These are phyloP conservation scores for Fraxinus angustifolia DNA, from an alignment of 305 asterid species.

Conservation along the genomic window DNA sequence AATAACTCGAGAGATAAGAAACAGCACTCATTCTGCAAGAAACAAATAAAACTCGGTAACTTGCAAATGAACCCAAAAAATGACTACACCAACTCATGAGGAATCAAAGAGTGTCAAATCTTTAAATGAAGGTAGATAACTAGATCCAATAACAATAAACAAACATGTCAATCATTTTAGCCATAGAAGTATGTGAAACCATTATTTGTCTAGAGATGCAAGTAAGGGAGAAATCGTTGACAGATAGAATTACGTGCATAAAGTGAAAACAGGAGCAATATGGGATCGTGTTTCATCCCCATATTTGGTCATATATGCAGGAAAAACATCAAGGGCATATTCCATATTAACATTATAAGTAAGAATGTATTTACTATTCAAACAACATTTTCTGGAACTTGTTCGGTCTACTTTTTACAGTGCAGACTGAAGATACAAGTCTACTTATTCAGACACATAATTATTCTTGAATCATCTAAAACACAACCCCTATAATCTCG, in stretches of 20 bases:
- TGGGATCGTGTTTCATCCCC: background rate
- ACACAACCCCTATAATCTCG: background rate
- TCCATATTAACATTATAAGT: background rate
- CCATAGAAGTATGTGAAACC: background rate
- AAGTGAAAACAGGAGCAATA: background rate
- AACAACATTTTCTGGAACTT: background rate
- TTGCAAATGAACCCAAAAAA: background rate
- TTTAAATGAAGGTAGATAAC: background rate
- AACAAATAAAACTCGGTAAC: conserved; percentile 8
- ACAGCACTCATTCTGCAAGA: conserved; percentile 91
- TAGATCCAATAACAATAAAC: background rate
- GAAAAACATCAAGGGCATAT: background rate
- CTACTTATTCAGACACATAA: background rate
- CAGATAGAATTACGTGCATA: background rate
- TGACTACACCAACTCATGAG: background rate
- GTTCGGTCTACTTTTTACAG: background rate
- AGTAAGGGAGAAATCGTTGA: background rate
- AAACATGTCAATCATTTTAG: background rate
- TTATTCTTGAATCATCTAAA: background rate
- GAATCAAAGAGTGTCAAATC: background rate
- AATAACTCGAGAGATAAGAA: conserved; percentile 86
- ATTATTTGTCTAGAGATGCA: conserved; percentile 4
- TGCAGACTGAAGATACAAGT: conserved; percentile 10
- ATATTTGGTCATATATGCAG: background rate
- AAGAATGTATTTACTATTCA: background rate